Conservation (phyloP, 2,329 filamentous ascomycete species). For the Fusarium circinatum region DNA sequence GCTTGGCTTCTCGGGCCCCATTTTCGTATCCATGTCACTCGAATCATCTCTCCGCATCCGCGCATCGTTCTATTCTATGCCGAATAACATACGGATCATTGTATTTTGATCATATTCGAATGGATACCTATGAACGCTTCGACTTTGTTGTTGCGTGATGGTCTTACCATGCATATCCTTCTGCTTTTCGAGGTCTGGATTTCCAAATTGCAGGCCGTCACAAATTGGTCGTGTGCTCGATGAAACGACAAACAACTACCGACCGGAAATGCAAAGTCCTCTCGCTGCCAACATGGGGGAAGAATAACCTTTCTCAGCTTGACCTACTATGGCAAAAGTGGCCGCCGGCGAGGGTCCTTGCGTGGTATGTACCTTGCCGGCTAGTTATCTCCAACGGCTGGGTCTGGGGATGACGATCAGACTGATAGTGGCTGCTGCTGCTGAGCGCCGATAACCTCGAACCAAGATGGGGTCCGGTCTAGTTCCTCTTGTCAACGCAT, state of each 20-base stretch:
- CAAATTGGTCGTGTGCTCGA: neutral
- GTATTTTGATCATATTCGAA: neutral
- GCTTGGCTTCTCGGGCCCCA: conserved; percentile 12
- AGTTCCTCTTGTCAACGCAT: conserved; percentile 2
- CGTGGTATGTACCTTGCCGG: conserved; percentile 21
- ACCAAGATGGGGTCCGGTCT: conserved; percentile 4
- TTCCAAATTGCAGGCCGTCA: neutral
- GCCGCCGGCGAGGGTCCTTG: conserved; percentile 38
- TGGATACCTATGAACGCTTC: neutral
- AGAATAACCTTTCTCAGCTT: conserved; percentile 9
- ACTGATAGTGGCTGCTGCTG: conserved; percentile 28
- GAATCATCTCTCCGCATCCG: conserved; percentile 23
- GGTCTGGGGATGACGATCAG: conserved; percentile 37
- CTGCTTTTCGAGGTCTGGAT: neutral
- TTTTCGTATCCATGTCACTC: conserved; percentile 19
- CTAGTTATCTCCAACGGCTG: conserved; percentile 38
- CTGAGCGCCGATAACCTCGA: conserved; percentile 17
- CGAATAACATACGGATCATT: conserved; percentile 9
- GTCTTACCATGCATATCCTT: neutral
- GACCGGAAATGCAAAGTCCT: conserved; percentile 26
- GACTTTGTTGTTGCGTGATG: neutral
- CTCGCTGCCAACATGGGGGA: conserved; percentile 2
- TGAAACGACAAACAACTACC: conserved; percentile 12
- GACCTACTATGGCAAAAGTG: conserved; percentile 21
- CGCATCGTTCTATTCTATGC: conserved; percentile 16